phyloP scores from a whole-genome alignment of 345 rosid genomes.

The Eucalyptus marginata region DNA sequence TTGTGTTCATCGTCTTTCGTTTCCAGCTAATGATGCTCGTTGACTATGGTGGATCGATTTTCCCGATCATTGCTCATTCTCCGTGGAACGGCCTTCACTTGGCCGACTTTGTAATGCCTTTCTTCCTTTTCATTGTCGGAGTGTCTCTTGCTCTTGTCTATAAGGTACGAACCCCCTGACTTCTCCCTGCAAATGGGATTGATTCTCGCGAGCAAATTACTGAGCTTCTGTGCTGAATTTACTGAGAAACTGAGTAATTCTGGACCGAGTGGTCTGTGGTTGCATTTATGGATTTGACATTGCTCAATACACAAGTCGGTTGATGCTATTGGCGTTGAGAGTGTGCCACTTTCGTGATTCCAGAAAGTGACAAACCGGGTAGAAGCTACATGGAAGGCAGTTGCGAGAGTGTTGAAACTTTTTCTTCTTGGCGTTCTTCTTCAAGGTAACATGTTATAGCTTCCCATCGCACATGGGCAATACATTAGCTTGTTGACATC shows the following conservation, averaged over 20 bases:
- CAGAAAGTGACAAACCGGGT: conserved; percentile 25
- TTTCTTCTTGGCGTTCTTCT: conserved; percentile 29
- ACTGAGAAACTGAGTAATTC: not conserved
- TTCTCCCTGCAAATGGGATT: not conserved
- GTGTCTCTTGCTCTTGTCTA: conserved; percentile 33
- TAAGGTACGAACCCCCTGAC: conserved; percentile 7
- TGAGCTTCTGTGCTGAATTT: not conserved
- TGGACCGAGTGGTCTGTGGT: not conserved
- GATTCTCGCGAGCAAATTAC: not conserved
- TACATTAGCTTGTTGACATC: not conserved
- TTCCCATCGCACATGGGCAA: not conserved
- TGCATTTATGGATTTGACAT: not conserved
- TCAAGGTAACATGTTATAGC: conserved; percentile 17
- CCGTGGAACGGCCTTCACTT: conserved; percentile 34
- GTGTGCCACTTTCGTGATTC: not conserved
- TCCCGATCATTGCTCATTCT: conserved; percentile 25
- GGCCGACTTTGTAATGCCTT: conserved; percentile 45
- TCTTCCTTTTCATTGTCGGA: conserved; percentile 31
- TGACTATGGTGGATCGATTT: conserved; percentile 27
- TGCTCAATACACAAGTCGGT: not conserved
- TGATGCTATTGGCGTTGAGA: not conserved
- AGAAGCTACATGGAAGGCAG: conserved; percentile 24
- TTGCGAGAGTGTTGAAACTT: conserved; percentile 19
- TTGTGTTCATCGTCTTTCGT: not conserved
- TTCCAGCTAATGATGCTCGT: conserved; percentile 23